Evolutionary conservation across 1,284 basidiomycete genomes (phyloP), one percentile per base, ranked within the genome.

Genomic region (Tylopilus sp.): DNA sequence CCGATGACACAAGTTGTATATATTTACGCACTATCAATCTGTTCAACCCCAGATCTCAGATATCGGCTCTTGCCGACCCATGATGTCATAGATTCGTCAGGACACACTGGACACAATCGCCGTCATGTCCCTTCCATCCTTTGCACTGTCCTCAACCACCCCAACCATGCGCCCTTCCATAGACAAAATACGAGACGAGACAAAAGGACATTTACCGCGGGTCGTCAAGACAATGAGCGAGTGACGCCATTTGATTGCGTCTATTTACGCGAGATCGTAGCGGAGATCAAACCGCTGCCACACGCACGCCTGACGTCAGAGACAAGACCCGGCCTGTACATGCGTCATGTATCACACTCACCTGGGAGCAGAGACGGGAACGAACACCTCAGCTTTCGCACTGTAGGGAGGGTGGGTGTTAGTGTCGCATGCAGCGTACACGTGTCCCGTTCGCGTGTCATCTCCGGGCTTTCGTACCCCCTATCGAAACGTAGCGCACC

Each of bases 291-390:
- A 19, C 74, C 74, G 60, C 75, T 76, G 46, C 36, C 52, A 49
- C 51, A 56, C 54, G 50, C 49, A 35, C 38, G 37, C 36, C 44
- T 69, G 59, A 58, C 58, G 60, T 64, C 63, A 65, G 63, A 59
- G 57, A 41, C 33, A 43, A 38, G 44, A 44, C 46, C 19, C 40
- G 43, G 37, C 49, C 15, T 36, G 41, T n/a, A 30, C 45, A 41
- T 54, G 63, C 63, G 63, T 64, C 61, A 53, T 54, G 31, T 3
- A 36, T n/a, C n/a, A n/a, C 51, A 56, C 68, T 62, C 55, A 86
- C 84, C 85, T 88, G 29, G 90, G 89, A 28, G 86, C 85, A n/a
- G 84, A 74, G 41, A 89, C 72, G 36, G 90, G 89, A 56, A 81
- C 75, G 69, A 92, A 92, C 19, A 92, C 89, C 63, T 92, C 89